Conservation (phyloP, 2,329 filamentous ascomycete species). For the Alternaria conjuncta region DNA sequence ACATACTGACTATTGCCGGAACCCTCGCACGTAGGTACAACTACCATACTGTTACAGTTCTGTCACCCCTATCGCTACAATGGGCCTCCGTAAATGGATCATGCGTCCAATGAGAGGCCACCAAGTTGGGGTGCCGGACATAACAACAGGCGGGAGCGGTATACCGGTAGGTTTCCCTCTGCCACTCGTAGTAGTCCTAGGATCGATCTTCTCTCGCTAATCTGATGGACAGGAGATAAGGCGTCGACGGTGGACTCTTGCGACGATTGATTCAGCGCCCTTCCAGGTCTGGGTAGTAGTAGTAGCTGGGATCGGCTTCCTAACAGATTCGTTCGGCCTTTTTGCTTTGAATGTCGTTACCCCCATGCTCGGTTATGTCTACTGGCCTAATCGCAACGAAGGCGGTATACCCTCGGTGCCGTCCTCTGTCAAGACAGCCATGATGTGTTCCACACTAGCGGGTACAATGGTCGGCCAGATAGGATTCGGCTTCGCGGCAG, state of each 20-base stretch:
- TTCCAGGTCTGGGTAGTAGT: constrained; percentile 47
- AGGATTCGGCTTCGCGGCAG: constrained; percentile 49
- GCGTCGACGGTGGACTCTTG: constrained; percentile 41
- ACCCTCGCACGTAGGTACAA: not conserved
- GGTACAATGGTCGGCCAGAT: constrained; percentile 50
- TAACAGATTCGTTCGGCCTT: constrained; percentile 50
- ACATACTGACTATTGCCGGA: not conserved
- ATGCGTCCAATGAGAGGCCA: constrained; percentile 38
- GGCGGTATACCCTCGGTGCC: constrained; percentile 34
- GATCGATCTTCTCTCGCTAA: not conserved
- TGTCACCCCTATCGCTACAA: not conserved
- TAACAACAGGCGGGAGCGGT: constrained; percentile 41
- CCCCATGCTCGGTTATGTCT: constrained; percentile 50
- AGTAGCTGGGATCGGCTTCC: constrained; percentile 50
- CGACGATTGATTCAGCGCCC: constrained; percentile 42
- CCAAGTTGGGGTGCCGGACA: constrained; percentile 38
- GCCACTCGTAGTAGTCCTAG: not conserved
- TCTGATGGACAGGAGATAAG: constrained; percentile 21
- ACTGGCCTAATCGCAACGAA: constrained; percentile 38
- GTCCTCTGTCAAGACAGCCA: constrained; percentile 43
- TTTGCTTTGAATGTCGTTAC: constrained; percentile 51
- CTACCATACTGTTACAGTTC: not conserved
- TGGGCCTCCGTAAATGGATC: constrained; percentile 43
- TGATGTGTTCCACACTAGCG: constrained; percentile 48
- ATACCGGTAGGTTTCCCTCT: constrained; percentile 32